A percentile compares a stretch with the other conserved stretches of the same genome.
These are phyloP conservation scores for Ophiorrhiza pumila DNA, from an alignment of 257 asterid species.

Conservation along the genomic window DNA sequence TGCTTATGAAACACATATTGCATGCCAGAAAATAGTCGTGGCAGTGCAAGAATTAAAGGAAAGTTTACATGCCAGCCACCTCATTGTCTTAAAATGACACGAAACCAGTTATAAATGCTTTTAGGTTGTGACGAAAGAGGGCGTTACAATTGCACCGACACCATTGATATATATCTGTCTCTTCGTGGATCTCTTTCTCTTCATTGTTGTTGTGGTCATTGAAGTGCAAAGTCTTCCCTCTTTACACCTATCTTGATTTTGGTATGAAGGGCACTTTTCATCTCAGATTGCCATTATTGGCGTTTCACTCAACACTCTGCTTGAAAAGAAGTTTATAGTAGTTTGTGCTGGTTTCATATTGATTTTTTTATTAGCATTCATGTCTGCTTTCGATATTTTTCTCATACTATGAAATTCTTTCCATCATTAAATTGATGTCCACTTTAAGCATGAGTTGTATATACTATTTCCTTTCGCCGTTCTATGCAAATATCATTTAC, in stretches of 20 bases:
- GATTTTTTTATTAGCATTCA: neutral
- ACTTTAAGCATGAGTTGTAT: neutral
- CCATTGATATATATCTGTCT: neutral
- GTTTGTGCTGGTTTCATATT: neutral
- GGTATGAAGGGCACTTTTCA: conserved; percentile 2
- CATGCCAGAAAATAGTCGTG: conserved; percentile 5
- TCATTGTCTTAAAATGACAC: neutral
- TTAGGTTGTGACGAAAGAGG: conserved; percentile 6
- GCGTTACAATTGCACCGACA: conserved; percentile 11
- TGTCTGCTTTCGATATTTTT: neutral
- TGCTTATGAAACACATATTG: conserved; percentile 8
- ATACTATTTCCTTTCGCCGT: neutral
- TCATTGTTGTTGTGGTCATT: neutral
- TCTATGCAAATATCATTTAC: neutral
- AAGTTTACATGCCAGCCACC: conserved; percentile 5
- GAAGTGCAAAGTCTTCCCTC: conserved; percentile 1
- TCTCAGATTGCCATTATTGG: conserved; percentile 5
- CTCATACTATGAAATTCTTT: neutral
- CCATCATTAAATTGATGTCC: neutral
- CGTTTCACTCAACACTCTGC: neutral
- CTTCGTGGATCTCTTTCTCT: neutral
- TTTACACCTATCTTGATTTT: neutral
- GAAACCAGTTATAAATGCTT: conserved; percentile 1
- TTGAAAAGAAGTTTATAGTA: neutral
- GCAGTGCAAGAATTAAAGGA: neutral